Evolutionary conservation across 805 yeast genomes (phyloP), one percentile per base, ranked within the genome.

Genomic region (Monosporozyma siamensis): DNA sequence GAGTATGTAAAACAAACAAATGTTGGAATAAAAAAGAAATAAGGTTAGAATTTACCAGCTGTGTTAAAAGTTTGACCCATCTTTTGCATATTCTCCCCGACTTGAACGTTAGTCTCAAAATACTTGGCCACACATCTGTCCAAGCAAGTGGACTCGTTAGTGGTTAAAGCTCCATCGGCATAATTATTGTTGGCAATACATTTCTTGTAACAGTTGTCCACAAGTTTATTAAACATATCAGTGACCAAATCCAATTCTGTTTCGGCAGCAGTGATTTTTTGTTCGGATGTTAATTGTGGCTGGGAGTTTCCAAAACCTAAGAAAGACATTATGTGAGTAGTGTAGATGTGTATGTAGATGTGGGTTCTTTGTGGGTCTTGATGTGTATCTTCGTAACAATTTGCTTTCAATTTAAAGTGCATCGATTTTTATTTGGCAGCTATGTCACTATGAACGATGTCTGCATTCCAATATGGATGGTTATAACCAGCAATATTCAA

Each of bases 201-300:
- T 69, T 89, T 89, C 53, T 69, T 65, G 66, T 89, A 92, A 64
- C 97, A 89, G 53, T 86, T 82, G 56, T 82, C 89, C 20, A 88
- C 94, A 56, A 89, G 71, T 57, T 80, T 75, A 77, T 90, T 90
- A 78, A 90, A 90, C 97, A 90, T 88, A 54, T 92, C 95, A 31
- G 97, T 89, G 54, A 90, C 95, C 80, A 92, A 82, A 65, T 90
- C 98, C 52, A 90, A 75, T 67, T 90, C 98, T 44, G 95, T 85
- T 69, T 90, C 97, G 41, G 98, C 98, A 52, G 95, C 95, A 57
- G 74, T 74, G 48, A 84, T 71, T 64, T 84, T 84, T 63, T 82
- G 88, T 50, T 80, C 82, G 32, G 87, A 74, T 21, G 82, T 70
- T 50, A 79, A 59, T 62, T 80, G 85, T 49, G 90, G 89, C 51